These are phyloP conservation scores for Claviceps arundinis DNA, from an alignment of 2,329 filamentous ascomycete species.

Conservation along the genomic window DNA sequence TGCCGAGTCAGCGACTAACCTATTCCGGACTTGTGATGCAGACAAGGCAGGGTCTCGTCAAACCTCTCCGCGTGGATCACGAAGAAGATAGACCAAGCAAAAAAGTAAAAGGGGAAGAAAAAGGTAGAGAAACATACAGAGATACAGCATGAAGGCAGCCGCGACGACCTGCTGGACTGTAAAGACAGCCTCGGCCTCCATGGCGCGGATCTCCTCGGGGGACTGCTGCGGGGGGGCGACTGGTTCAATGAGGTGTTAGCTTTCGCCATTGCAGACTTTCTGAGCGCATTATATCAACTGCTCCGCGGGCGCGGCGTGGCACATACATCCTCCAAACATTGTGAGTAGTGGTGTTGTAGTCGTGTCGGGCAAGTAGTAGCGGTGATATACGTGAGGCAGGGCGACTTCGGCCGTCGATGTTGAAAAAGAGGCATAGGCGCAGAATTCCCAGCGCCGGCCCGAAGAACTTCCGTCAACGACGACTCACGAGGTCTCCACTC, in stretches of 20 bases:
- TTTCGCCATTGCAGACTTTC: neutral
- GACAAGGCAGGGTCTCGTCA: neutral
- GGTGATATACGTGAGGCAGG: constrained; percentile 10
- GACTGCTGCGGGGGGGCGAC: constrained; percentile 57
- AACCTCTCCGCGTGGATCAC: neutral
- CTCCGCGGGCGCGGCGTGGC: neutral
- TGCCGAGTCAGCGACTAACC: neutral
- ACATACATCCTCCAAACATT: constrained; percentile 29
- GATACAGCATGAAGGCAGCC: constrained; percentile 56
- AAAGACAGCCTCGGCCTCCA: constrained; percentile 53
- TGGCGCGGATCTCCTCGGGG: constrained; percentile 54
- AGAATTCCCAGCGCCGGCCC: constrained; percentile 10
- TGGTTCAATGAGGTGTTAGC: constrained; percentile 19
- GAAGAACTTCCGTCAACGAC: constrained; percentile 8
- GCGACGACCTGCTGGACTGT: constrained; percentile 55
- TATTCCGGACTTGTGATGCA: neutral
- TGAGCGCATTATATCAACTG: neutral
- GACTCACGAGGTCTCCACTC: no score
- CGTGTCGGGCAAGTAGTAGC: neutral
- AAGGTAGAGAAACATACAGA: constrained; percentile 45
- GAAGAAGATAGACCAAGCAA: neutral
- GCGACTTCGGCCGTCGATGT: constrained; percentile 10
- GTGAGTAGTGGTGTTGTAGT: neutral
- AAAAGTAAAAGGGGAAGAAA: neutral
- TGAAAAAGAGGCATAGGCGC: neutral